phyloP scores from a whole-genome alignment of 169 alveolate species.

The Plasmodium inui region DNA sequence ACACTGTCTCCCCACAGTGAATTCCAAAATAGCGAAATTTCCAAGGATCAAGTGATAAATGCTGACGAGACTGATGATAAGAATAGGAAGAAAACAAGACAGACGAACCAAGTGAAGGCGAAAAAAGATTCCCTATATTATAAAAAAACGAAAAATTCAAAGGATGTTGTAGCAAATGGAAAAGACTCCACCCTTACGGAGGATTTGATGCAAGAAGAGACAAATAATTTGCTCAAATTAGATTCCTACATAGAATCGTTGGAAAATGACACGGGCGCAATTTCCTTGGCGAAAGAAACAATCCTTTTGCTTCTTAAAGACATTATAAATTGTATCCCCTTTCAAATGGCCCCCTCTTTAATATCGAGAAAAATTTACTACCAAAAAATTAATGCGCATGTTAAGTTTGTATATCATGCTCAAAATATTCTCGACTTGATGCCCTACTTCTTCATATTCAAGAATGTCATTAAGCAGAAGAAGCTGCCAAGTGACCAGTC shows the following conservation, averaged over 20 bases:
- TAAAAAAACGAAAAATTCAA: conserved; percentile 35
- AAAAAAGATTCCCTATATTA: conserved; percentile 10
- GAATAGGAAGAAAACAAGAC: conserved; percentile 2
- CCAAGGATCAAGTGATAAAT: not conserved
- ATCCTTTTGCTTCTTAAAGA: conserved; percentile 70
- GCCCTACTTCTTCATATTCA: conserved; percentile 70
- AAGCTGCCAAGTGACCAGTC: conserved; percentile 64
- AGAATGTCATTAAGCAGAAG: conserved; percentile 54
- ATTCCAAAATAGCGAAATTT: conserved; percentile 1
- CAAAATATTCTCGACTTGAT: conserved; percentile 21
- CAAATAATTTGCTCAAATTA: conserved; percentile 40
- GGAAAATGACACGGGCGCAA: conserved; percentile 8
- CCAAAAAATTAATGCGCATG: conserved; percentile 68
- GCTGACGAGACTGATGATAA: conserved; percentile 32
- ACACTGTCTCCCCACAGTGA: not conserved
- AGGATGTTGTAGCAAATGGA: conserved; percentile 6
- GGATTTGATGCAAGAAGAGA: conserved; percentile 34
- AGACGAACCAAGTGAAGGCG: conserved; percentile 1
- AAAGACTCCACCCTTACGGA: conserved; percentile 19
- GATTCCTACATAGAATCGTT: conserved; percentile 51
- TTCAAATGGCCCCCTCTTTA: conserved; percentile 75
- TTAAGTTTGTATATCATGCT: conserved; percentile 60
- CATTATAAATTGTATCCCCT: conserved; percentile 62
- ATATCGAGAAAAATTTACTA: conserved; percentile 63
- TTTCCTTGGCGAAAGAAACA: conserved; percentile 68